Conservation (phyloP, 2,329 filamentous ascomycete genomes). For the Penicillium olsonii region DNA sequence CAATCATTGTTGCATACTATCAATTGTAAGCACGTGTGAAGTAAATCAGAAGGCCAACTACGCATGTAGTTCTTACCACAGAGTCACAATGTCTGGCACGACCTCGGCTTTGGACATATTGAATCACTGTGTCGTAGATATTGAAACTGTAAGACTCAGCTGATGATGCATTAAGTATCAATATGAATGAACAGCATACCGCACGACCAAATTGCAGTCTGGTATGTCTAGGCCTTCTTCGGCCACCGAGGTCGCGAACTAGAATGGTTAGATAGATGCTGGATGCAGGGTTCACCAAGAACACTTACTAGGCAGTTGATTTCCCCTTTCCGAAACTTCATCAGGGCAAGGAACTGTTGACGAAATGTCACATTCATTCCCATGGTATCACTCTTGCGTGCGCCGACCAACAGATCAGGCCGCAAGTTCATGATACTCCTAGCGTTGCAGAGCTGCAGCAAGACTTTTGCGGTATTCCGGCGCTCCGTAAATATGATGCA, state of each 20-base stretch:
- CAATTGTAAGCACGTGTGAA: slow-evolving; percentile 6
- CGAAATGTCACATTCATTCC: slow-evolving; percentile 68
- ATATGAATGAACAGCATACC: slow-evolving; percentile 26
- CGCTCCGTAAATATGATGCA: slow-evolving; percentile 89
- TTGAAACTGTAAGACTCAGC: slow-evolving; percentile 66
- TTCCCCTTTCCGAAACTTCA: slow-evolving; percentile 58
- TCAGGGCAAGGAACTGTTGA: slow-evolving; percentile 72
- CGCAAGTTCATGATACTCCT: slow-evolving; percentile 62
- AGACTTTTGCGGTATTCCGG: slow-evolving; percentile 72
- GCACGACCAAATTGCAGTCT: slow-evolving; percentile 65
- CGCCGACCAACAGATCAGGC: slow-evolving; percentile 66
- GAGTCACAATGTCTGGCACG: slow-evolving; percentile 78
- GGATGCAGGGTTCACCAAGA: not conserved
- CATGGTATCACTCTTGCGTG: slow-evolving; percentile 51
- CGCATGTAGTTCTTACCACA: slow-evolving; percentile 40
- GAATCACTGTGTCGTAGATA: slow-evolving; percentile 84
- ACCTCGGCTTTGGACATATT: slow-evolving; percentile 91
- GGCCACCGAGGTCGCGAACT: slow-evolving; percentile 65
- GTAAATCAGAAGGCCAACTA: too few species aligned
- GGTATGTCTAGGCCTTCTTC: slow-evolving; percentile 69
- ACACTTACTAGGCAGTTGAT: slow-evolving; percentile 17
- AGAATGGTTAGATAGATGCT: not conserved
- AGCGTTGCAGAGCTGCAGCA: slow-evolving; percentile 66
- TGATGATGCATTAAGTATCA: not conserved
- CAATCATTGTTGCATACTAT: slow-evolving; percentile 78